Percentiles rank a stretch among this genome's conserved stretches.
Evolutionary conservation across 2,329 filamentous ascomycete species (phyloP).

Genomic region (Pezicula rhizophila): DNA sequence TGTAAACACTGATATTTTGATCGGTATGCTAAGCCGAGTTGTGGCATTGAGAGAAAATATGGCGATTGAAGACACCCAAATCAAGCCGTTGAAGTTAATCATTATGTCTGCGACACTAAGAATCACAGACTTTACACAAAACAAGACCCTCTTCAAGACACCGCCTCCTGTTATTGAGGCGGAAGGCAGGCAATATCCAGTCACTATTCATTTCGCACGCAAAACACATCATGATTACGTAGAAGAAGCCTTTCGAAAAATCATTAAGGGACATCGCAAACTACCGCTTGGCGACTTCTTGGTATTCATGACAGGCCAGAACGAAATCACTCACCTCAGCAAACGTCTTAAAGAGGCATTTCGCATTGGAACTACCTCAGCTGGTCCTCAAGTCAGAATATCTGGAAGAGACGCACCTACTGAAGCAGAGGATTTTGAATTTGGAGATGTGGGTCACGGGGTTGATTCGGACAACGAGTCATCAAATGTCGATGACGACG

Average conservation of each 20-base stretch:
- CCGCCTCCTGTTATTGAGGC: conserved; percentile 82
- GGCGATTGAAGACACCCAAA: conserved; percentile 60
- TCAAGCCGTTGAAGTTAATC: conserved; percentile 81
- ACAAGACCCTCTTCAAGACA: conserved; percentile 68
- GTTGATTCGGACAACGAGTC: conserved; percentile 51
- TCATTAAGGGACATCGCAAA: conserved; percentile 81
- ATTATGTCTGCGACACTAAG: conserved; percentile 97
- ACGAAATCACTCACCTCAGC: conserved; percentile 80
- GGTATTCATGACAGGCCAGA: conserved; percentile 89
- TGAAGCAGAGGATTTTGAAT: conserved; percentile 81
- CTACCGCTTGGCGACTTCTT: conserved; percentile 86
- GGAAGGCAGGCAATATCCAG: conserved; percentile 85
- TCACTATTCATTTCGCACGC: conserved; percentile 82
- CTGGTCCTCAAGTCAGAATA: conserved; percentile 65
- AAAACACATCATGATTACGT: conserved; percentile 82
- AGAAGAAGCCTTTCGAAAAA: conserved; percentile 82
- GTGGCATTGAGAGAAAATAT: conserved; percentile 77
- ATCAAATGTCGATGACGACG: conserved; percentile 51
- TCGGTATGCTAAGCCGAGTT: conserved; percentile 92
- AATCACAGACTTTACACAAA: conserved; percentile 85
- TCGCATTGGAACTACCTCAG: conserved; percentile 38
- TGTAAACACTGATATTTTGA: conserved; percentile 96
- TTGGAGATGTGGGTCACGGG: conserved; percentile 59
- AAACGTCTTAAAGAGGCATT: conserved; percentile 67
- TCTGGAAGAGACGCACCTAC: conserved; percentile 71